Evolutionary conservation across 176 grass and related monocot genomes (phyloP), one percentile per base, ranked within the genome.

Genomic region (Triticum timopheevii): DNA sequence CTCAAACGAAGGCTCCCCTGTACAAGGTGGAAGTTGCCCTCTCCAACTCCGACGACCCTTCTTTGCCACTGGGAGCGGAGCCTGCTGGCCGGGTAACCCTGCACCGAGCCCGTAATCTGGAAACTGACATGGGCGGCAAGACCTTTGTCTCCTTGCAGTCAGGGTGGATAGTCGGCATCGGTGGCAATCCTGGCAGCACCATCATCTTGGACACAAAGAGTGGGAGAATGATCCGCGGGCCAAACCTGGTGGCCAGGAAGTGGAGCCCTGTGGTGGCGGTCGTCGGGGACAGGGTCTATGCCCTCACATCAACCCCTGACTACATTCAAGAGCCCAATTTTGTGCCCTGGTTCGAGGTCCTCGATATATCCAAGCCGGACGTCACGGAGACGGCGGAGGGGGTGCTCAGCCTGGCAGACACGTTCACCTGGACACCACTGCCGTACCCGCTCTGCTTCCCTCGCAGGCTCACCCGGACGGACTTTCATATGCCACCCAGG

Each of bases 111-210:
- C 11, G 12, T 13, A 47, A 13, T 11, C 47, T 78, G 76, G 28
- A 11, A 24, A 65, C 78, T 36, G n/a, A 63, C 58, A 28, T 19
- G 0, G 35, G 35, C 35, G 78, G 59, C 35, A 65, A 64, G 59
- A 80, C 78, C 22, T 64, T 80, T 61, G 61, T 65, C 59, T 17
- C 59, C 8, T 1, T 80, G n/a, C 61, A 25, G 59, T 80, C 59
- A 27, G n/a, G 59, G 59, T 80, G 78, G 78, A 80, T 80, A 34
- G 78, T 65, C 78, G 78, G 35, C 78, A 61, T 80, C 36, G 59
- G 78, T 0, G 61, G 78, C 35, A 13, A 5, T 11, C 59, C 77
- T 1, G 54, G 77, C 33, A 28, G 6, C 77, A 38, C 31, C 56
- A 11, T 79, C 33, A 61, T 78, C 52, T 78, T 40, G 1, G 59